Evolutionary conservation across 169 alveolate genomes (phyloP).

Genomic region (Cryptosporidium parvum): DNA sequence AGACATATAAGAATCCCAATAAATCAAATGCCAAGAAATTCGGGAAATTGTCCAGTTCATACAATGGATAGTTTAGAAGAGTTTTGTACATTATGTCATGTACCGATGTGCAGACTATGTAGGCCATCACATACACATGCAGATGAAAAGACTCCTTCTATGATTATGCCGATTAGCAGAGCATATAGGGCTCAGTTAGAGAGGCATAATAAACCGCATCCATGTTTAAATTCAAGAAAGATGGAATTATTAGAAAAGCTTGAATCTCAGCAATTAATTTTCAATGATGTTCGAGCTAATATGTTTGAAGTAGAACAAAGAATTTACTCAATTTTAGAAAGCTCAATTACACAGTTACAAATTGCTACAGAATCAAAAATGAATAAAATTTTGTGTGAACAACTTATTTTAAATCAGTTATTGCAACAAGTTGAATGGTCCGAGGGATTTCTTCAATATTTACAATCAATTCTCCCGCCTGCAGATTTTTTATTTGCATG

Average conservation of each 20-base stretch:
- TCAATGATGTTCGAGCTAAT: constrained; percentile 81
- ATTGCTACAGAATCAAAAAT: constrained; percentile 83
- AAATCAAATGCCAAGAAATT: constrained; percentile 87
- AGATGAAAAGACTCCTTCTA: constrained; percentile 75
- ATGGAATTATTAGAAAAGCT: constrained; percentile 77
- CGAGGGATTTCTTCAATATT: constrained; percentile 81
- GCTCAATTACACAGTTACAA: constrained; percentile 83
- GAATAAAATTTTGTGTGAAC: constrained; percentile 82
- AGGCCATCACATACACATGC: constrained; percentile 85
- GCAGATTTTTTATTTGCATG: constrained; percentile 87
- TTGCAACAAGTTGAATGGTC: constrained; percentile 84
- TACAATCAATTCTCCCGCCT: constrained; percentile 84
- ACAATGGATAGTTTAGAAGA: constrained; percentile 81
- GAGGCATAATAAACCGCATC: constrained; percentile 78
- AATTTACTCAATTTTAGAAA: constrained; percentile 83
- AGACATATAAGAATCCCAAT: constrained; percentile 90
- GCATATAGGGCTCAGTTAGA: constrained; percentile 82
- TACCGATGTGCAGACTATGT: constrained; percentile 87
- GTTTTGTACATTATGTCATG: constrained; percentile 85
- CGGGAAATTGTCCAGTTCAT: constrained; percentile 83
- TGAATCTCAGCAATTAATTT: constrained; percentile 75
- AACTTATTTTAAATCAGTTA: constrained; percentile 82
- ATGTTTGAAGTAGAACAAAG: constrained; percentile 83
- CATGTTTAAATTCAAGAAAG: constrained; percentile 76
- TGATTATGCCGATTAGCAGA: constrained; percentile 80